Percentiles rank a stretch among this genome's conserved stretches.
phyloP scores from a whole-genome alignment of 768 basidiomycete species.

The Crassisporium funariophilum region DNA sequence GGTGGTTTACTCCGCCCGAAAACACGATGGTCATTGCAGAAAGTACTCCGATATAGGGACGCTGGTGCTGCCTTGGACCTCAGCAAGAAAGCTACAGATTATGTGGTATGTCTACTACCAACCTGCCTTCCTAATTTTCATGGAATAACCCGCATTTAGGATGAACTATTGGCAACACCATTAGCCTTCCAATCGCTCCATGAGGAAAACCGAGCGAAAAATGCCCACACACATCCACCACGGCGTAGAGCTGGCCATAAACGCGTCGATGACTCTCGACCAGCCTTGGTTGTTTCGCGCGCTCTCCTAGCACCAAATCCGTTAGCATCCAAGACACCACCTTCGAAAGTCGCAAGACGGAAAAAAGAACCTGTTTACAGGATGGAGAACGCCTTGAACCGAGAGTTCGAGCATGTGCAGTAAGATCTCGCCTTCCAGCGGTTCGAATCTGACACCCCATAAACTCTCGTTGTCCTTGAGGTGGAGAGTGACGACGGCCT shows the following conservation, averaged over 20 bases:
- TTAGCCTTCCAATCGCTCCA: conserved; percentile 49
- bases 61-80: conserved; percentile 48
- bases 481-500: background rate
- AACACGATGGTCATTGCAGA: conserved; percentile 78
- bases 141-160: no score
- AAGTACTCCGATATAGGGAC: conserved; percentile 64
- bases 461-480: no score
- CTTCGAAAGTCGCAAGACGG: conserved; percentile 28
- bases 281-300: conserved; percentile 55
- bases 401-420: conserved; percentile 8
- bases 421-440: background rate
- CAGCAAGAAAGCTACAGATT: conserved; percentile 56
- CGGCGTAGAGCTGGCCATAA: conserved; percentile 55
- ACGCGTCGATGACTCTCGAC: conserved; percentile 56
- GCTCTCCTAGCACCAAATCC: conserved; percentile 46
- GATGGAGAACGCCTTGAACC: conserved; percentile 23
- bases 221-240: conserved; percentile 28
- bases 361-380: conserved; percentile 28
- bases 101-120: conserved; percentile 57
- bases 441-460: no score
- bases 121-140: conserved; percentile 5
- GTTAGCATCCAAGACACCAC: conserved; percentile 23
- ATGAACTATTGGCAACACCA: conserved; percentile 68
- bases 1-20: conserved; percentile 57
- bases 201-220: conserved; percentile 44